Evolutionary conservation across 2,329 filamentous ascomycete species (phyloP), one percentile per base, ranked within the genome.

Genomic region (Colletotrichum navitas): DNA sequence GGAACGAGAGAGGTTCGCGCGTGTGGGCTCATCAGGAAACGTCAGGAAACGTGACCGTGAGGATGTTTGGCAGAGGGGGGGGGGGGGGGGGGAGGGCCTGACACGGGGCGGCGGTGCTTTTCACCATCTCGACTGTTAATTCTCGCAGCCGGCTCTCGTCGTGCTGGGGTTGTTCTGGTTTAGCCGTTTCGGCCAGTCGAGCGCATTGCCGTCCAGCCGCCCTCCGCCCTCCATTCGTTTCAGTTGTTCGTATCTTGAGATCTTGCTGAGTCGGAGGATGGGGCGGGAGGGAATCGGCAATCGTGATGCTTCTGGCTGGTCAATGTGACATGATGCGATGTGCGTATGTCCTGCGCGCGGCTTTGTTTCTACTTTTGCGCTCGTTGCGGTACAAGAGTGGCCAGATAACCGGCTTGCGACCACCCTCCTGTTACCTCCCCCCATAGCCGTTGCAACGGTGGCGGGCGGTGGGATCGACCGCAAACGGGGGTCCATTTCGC

Each of bases 31-130:
- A 14, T 41, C 10, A 11, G 64, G 47, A 34, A 24, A n/a, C 56
- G 54, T 26, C 52, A 21, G 21, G 52, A 56, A 56, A 56, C 14
- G 14, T 59, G 36, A 43, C 29, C 14, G 32, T 34, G 32, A 32
- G 26, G 52, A 43, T 54, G 58, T 51, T 47, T 47, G 64, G 60
- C 68, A 71, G 52, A n/a, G n/a, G n/a, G n/a, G n/a, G n/a, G n/a
- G n/a, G n/a, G n/a, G n/a, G n/a, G n/a, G n/a, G n/a, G n/a, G n/a
- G 64, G 64, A 71, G 64, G 64, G 49, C 64, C 58, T 63, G 68
- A 68, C 64, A 68, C 68, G 43, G 47, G 49, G 41, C n/a, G 45
- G 45, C 52, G 55, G 21, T 51, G 36, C 21, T 54, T 52, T 51
- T 49, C 43, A 62, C 12, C 41, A 62, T 49, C n/a, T 10, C 29